phyloP scores from a whole-genome alignment of 495 filamentous ascomycete species.

The Aspergillus nidulans region DNA sequence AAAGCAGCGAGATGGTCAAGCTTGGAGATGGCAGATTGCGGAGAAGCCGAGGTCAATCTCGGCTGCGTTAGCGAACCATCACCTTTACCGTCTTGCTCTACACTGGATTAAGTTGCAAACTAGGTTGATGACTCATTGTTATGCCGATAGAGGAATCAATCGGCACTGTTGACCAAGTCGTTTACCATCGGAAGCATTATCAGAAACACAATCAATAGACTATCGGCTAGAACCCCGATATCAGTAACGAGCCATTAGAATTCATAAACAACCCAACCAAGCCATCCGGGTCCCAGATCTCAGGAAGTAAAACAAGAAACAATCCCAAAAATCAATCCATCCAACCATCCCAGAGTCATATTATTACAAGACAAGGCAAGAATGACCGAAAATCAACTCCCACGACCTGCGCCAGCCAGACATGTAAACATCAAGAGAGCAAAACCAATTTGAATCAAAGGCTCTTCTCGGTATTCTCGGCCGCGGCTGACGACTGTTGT shows the following conservation, averaged over 20 bases:
- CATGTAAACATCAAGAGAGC: neutral
- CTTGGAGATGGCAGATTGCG: constrained; percentile 8
- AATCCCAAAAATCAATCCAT: neutral
- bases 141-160: neutral
- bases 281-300: constrained; percentile 5
- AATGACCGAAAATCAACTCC: constrained; percentile 8
- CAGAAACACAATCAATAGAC: neutral
- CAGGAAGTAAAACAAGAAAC: constrained; percentile 7
- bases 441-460: constrained; percentile 16
- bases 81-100: neutral
- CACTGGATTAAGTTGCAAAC: neutral
- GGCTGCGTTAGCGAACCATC: constrained; percentile 7
- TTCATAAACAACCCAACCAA: neutral
- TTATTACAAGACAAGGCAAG: neutral
- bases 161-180: neutral
- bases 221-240: constrained; percentile 4
- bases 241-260: neutral
- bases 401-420: constrained; percentile 11
- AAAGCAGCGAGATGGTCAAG: constrained; percentile 3
- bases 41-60: constrained; percentile 18
- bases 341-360: constrained; percentile 9
- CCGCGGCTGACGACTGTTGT: constrained; percentile 32
- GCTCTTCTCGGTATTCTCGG: constrained; percentile 2
- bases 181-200: neutral
- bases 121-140: neutral